Base-by-base conservation (phyloP, 1,284 basidiomycete species). In the Ceratobasidium sp. region DNA sequence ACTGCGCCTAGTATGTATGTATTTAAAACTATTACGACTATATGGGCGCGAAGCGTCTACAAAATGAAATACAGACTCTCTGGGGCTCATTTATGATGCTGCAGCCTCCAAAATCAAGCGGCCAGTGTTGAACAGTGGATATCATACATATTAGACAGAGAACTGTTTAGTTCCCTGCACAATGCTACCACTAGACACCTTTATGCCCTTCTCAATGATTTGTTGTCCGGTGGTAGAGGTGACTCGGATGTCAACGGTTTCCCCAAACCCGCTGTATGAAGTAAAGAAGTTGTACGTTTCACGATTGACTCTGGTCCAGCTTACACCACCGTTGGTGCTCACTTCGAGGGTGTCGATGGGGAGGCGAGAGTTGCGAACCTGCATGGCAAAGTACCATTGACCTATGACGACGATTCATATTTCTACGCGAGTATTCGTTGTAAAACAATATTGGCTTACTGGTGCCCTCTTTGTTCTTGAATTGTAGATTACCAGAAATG, bases 281-380 rank as follows among this genome's bases (percentile, higher is more conserved):
- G 54, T 56, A n/a, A 56, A 56, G 54, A 56, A 56, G 23, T 56
- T 56, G 54, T 56, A 56, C 20, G 54, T 10, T n/a, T 56, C 54
- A 26, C 54, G 54, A 56, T 13, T n/a, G 54, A 56, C 54, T n/a
- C 54, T 56, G 9, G 54, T 56, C 54, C 54, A 56, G 54, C 20
- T 56, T 56, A 23, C 54, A 56, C 54, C 54, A 26, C 54, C 23
- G 54, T 56, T 56, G 54, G 54, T 56, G 54, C 54, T 56, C 54
- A 56, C 54, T 56, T 56, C 54, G 54, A 56, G 54, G 26, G 54
- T 56, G 23, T 56, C 54, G 54, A 56, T 56, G 23, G 54, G 54
- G 54, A 56, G 54, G 20, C 54, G 54, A 26, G 54, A 56, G 20
- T 56, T 56, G 54, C 54, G 54, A 56, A 56, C 54, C 23, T 56